Evolutionary conservation across 257 asterid genomes (phyloP), one percentile per base, ranked within the genome.

Genomic region (Ilex asprella): DNA sequence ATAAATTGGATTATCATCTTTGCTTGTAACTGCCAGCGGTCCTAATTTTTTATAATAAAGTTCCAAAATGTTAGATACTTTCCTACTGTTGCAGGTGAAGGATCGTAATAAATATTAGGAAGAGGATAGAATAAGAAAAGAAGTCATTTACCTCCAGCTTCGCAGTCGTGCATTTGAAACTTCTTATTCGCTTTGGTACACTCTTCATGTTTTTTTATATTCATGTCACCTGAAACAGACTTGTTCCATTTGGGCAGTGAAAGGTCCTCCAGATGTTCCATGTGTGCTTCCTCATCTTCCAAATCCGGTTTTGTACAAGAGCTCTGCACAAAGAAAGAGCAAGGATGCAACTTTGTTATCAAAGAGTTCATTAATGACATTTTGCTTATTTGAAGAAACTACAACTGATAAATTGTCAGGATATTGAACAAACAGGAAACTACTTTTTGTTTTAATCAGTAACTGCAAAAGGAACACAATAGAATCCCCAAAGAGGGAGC

Each of bases 291-390:
- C 64, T 81, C 91, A 30, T 66, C 59, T 55, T 77, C 88, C 27
- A 69, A 69, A 47, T 76, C 94, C 21, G 96, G 92, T 73, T 86
- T 88, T 32, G 95, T 73, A 78, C 93, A 82, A 64, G 98, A 91
- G 74, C 98, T 91, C 96, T 91, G 80, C 72, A 70, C 62, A 67
- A 21, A 39, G 14, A 61, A 16, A 8, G 13, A 64, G 55, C 41
- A 35, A 35, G 8, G 7, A 35, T 3, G 41, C 5, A 35, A 35
- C 8, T 21, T 21, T 21, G 27, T 21, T 21, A 21, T 21, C 27
- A 21, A 21, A 21, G 27, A 21, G 27, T 21, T 21, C 27, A 21
- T 21, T 21, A 21, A 21, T 21, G 27, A 21, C 27, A 21, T 21
- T 21, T 21, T 21, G 27, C 27, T 21, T 21, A 21, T 1, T 21